Evolutionary conservation across 2,329 filamentous ascomycete species (phyloP), one percentile per base, ranked within the genome.

Genomic region (Pseudocercospora macadamiae): DNA sequence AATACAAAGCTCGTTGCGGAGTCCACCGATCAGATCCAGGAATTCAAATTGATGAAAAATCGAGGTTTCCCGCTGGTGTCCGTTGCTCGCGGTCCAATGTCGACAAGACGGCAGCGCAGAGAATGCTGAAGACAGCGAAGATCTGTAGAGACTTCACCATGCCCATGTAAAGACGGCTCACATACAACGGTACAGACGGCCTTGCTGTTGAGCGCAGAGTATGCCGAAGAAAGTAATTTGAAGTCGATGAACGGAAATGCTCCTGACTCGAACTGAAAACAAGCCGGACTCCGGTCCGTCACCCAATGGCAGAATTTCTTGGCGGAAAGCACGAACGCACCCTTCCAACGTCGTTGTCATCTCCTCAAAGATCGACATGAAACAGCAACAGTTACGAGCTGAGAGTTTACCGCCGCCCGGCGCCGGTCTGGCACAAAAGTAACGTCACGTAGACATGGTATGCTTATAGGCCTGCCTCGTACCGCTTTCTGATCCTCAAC

Each of bases 91-190:
- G 39, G n/a, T 49, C 53, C 42, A 49, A 55, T 55, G 39, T 55
- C 26, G 18, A 16, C 26, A 48, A 30, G 32, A 18, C 30, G 37
- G 44, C 39, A 45, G 39, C 53, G 53, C 53, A 18, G 28, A 48
- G 53, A 16, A 55, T 55, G 45, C 53, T 55, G 42, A 44, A 55
- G 25, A 36, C 3, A 45, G 53, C 19, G 39, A 55, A 32, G 53
- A 55, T 55, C 53, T 55, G 32, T 45, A 48, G 23, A 34, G 48
- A 18, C 42, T 25, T 26, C 53, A 25, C 14, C 42, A 19, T 32
- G 12, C 39, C 39, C 19, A 45, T 45, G 19, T 45, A 45, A 16
- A 45, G 21, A 45, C 39, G 39, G 39, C 16, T 44, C 19, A 44
- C 6, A 44, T 10, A 23, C 7, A 44, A 19, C 39, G 39, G 39